These are phyloP conservation scores for Aspergillus tubingensis DNA, from an alignment of 2,329 filamentous ascomycete species.

Conservation along the genomic window DNA sequence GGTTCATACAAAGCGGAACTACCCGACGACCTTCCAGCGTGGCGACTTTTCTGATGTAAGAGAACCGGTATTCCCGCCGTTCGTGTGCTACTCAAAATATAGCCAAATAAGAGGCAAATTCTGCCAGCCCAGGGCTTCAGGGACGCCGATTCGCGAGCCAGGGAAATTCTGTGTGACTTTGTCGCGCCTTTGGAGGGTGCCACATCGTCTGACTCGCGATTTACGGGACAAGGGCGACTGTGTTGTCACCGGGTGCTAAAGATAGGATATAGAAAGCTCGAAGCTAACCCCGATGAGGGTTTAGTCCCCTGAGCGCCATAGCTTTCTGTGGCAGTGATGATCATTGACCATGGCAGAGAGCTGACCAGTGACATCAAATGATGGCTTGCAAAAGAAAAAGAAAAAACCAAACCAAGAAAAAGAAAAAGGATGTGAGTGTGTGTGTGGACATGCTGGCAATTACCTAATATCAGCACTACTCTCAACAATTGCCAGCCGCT, in stretches of 20 bases:
- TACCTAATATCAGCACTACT: background rate
- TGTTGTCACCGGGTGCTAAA: constrained; percentile 2
- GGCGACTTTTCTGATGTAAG: background rate
- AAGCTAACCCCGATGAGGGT: background rate
- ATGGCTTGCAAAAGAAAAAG: background rate
- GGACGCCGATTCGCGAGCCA: background rate
- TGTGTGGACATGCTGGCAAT: background rate
- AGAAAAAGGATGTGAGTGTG: no score
- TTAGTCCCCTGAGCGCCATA: background rate
- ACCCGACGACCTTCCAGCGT: background rate
- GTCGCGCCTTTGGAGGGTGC: background rate
- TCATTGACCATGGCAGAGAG: background rate
- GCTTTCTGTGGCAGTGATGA: constrained; percentile 15
- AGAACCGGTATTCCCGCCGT: background rate
- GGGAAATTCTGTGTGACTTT: background rate
- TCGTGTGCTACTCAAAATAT: background rate
- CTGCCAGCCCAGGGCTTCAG: background rate
- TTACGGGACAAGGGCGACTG: background rate
- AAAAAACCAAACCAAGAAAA: no score
- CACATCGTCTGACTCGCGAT: background rate
- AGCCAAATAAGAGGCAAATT: background rate
- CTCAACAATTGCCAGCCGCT: constrained; percentile 6
- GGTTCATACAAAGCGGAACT: background rate
- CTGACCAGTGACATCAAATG: background rate
- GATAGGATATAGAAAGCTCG: background rate